phyloP scores from a whole-genome alignment of 495 filamentous ascomycete genomes.

The Halenospora varia region DNA sequence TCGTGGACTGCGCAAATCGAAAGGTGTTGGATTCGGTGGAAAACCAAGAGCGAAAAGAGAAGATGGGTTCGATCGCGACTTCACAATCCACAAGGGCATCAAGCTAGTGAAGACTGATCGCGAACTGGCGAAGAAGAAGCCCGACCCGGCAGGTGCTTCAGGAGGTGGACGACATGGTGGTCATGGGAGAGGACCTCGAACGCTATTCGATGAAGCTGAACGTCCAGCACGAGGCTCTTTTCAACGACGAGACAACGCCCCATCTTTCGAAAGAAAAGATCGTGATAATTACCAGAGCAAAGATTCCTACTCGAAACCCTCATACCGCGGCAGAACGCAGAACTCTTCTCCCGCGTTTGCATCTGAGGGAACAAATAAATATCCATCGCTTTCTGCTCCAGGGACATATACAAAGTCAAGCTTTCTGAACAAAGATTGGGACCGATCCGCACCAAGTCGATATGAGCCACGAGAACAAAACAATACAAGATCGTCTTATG shows the following conservation, averaged over 20 bases:
- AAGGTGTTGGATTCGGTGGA: constrained; percentile 19
- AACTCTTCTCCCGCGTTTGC: no score
- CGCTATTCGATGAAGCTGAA: not conserved
- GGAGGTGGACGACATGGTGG: not conserved
- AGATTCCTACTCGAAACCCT: not conserved
- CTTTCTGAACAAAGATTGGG: no score
- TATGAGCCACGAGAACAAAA: no score
- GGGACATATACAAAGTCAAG: no score
- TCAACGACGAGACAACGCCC: not conserved
- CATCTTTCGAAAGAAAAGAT: not conserved
- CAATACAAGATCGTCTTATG: no score
- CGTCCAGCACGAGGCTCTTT: not conserved
- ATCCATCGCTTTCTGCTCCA: not conserved
- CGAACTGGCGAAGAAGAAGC: not conserved
- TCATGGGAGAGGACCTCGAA: not conserved
- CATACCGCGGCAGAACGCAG: not conserved
- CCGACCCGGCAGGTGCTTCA: not conserved
- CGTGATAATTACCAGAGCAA: not conserved
- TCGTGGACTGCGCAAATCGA: constrained; percentile 21
- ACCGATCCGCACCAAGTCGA: no score
- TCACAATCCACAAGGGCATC: not conserved
- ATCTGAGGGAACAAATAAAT: not conserved
- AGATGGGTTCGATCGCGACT: not conserved
- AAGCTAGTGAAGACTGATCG: not conserved
- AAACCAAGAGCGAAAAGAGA: not conserved